These are phyloP conservation scores for Populus euphratica DNA, from an alignment of 345 rosid species.

Conservation along the genomic window DNA sequence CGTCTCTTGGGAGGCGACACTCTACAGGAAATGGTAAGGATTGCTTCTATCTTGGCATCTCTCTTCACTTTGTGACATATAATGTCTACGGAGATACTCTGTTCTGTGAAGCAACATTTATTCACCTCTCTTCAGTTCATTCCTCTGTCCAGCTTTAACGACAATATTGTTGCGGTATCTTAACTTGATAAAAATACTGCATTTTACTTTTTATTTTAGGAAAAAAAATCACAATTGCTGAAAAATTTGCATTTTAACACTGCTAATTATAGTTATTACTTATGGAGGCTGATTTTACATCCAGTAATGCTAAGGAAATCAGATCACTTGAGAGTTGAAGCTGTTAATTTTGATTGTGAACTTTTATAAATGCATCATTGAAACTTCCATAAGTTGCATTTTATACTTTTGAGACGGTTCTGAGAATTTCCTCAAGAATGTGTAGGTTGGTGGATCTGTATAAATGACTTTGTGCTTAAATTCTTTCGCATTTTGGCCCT, in stretches of 20 bases:
- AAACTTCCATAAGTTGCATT: background rate
- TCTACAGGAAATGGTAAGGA: slow-evolving; percentile 78
- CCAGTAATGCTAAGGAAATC: background rate
- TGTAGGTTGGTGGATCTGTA: background rate
- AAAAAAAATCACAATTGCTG: background rate
- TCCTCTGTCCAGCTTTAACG: background rate
- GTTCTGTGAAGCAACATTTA: background rate
- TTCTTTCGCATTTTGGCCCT: background rate
- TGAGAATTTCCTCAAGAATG: background rate
- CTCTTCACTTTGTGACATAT: background rate
- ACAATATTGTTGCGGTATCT: background rate
- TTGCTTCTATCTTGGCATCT: slow-evolving; percentile 3
- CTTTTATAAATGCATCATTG: background rate
- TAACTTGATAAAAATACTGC: background rate
- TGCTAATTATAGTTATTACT: background rate
- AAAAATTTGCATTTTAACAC: background rate
- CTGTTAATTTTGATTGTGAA: background rate
- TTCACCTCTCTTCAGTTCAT: background rate
- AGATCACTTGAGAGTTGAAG: background rate
- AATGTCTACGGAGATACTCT: background rate
- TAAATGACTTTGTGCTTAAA: background rate
- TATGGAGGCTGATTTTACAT: background rate
- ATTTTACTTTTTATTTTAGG: background rate
- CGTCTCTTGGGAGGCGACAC: slow-evolving; percentile 68
- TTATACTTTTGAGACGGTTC: background rate